Evolutionary conservation across 192 early-diverging fungal species (phyloP).

Genomic region (Globomyces pollinis-pini): DNA sequence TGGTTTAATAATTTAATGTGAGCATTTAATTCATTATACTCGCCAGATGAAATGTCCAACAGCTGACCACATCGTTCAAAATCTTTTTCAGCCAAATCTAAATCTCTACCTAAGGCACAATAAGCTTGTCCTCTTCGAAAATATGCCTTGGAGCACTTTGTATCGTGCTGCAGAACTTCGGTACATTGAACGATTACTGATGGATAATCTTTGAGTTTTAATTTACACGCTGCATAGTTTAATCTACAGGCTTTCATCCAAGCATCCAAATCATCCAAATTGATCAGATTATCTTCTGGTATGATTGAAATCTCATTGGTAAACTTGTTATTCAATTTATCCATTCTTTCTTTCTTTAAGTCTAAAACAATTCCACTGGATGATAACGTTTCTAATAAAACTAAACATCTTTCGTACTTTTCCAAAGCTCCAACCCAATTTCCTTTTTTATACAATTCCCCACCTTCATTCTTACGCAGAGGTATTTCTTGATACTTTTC

Average conservation of each 20-base stretch:
- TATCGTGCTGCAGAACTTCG: slow-evolving; percentile 37
- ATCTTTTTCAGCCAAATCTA: slow-evolving; percentile 44
- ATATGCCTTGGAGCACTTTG: slow-evolving; percentile 38
- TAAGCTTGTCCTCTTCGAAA: slow-evolving; percentile 46
- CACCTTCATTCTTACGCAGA: slow-evolving; percentile 30
- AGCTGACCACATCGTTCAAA: slow-evolving; percentile 18
- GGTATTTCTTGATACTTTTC: slow-evolving; percentile 42
- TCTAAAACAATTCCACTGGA: slow-evolving; percentile 28
- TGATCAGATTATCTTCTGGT: slow-evolving; percentile 11
- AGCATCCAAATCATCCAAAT: slow-evolving; percentile 17
- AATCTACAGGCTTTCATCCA: slow-evolving; percentile 28
- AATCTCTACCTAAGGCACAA: slow-evolving; percentile 37
- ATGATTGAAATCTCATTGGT: slow-evolving; percentile 9
- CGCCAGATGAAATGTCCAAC: slow-evolving; percentile 13
- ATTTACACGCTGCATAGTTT: slow-evolving; percentile 47
- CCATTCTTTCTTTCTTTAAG: slow-evolving; percentile 17
- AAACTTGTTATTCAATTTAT: neutral
- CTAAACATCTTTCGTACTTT: slow-evolving; percentile 38
- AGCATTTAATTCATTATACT: slow-evolving; percentile 30
- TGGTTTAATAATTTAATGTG: slow-evolving; percentile 25
- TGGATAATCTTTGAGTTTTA: slow-evolving; percentile 38
- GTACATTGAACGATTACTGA: slow-evolving; percentile 37
- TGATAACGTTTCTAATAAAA: slow-evolving; percentile 37
- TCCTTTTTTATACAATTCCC: slow-evolving; percentile 23
- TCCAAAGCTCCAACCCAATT: slow-evolving; percentile 28